These are phyloP conservation scores for Candida corydali DNA, from an alignment of 805 yeast species.

Conservation along the genomic window DNA sequence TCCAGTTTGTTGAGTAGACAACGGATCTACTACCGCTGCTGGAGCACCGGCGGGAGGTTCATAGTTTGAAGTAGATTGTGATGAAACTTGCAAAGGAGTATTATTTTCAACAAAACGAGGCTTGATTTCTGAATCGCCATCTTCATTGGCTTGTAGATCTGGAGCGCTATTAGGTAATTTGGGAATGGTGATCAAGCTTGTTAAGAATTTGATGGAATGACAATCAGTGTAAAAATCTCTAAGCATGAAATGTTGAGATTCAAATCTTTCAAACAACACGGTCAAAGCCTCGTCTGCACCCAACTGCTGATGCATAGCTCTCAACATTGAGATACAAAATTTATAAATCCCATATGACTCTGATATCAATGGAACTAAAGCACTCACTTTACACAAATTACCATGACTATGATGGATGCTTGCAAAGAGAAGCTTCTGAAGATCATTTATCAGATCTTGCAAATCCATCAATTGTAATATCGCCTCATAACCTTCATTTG, in stretches of 20 bases:
- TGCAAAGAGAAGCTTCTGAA: conserved; percentile 73
- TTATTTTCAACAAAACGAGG: conserved; percentile 24
- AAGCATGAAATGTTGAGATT: conserved; percentile 65
- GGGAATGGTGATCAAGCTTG: conserved; percentile 79
- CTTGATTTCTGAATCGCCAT: conserved; percentile 28
- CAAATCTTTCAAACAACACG: conserved; percentile 69
- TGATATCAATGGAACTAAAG: conserved; percentile 83
- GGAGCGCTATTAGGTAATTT: conserved; percentile 60
- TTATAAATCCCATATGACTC: conserved; percentile 93
- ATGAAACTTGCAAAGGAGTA: conserved; percentile 39
- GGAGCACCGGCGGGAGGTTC: conserved; percentile 20
- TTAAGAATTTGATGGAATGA: conserved; percentile 74
- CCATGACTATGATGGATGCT: conserved; percentile 56
- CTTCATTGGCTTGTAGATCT: conserved; percentile 46
- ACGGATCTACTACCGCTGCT: conserved; percentile 34
- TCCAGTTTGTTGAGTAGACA: conserved; percentile 53
- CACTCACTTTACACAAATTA: conserved; percentile 76
- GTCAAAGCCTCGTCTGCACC: conserved; percentile 72
- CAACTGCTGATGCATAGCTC: conserved; percentile 76
- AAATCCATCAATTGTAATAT: conserved; percentile 79
- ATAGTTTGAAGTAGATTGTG: conserved; percentile 30
- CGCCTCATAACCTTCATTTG: conserved; percentile 92
- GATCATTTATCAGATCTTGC: conserved; percentile 79
- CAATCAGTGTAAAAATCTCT: conserved; percentile 89
- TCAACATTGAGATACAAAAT: conserved; percentile 82